Conservation (phyloP, 352 stramenopile species). For the Phytophthora idaei region DNA sequence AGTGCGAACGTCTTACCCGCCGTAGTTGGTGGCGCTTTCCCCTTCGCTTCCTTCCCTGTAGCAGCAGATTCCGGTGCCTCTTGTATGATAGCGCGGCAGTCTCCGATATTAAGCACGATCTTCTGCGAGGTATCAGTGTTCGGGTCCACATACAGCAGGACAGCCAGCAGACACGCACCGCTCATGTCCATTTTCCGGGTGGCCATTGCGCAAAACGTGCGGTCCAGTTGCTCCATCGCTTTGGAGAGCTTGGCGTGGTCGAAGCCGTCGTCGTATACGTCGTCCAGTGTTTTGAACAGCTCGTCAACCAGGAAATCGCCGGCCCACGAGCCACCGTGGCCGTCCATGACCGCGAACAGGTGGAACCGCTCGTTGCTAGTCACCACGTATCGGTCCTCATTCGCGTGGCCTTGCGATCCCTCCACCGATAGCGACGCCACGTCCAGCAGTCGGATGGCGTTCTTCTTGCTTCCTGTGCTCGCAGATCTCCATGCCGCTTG, state of each 20-base stretch:
- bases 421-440: slow-evolving; percentile 52
- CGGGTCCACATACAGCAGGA: slow-evolving; percentile 58
- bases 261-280: slow-evolving; percentile 49
- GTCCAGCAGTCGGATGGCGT: slow-evolving; percentile 43
- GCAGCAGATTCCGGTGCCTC: slow-evolving; percentile 27
- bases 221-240: slow-evolving; percentile 57
- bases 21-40: slow-evolving; percentile 1
- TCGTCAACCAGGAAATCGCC: slow-evolving; percentile 61
- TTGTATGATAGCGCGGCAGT: slow-evolving; percentile 68
- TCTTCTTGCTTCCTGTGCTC: slow-evolving; percentile 27
- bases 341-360: slow-evolving; percentile 76
- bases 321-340: slow-evolving; percentile 65
- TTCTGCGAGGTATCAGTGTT: slow-evolving; percentile 41
- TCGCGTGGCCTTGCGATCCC: slow-evolving; percentile 59
- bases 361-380: slow-evolving; percentile 58
- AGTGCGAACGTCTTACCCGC: slow-evolving; percentile 31
- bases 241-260: slow-evolving; percentile 33
- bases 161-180: slow-evolving; percentile 66
- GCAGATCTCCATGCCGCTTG: slow-evolving; percentile 5
- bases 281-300: slow-evolving; percentile 53
- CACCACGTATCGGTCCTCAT: slow-evolving; percentile 73
- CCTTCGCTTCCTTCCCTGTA: slow-evolving; percentile 15
- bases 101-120: slow-evolving; percentile 75
- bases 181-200: slow-evolving; percentile 53
- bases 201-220: slow-evolving; percentile 46